Evolutionary conservation across 2,329 filamentous ascomycete species (phyloP).

Genomic region (Fusarium udum): DNA sequence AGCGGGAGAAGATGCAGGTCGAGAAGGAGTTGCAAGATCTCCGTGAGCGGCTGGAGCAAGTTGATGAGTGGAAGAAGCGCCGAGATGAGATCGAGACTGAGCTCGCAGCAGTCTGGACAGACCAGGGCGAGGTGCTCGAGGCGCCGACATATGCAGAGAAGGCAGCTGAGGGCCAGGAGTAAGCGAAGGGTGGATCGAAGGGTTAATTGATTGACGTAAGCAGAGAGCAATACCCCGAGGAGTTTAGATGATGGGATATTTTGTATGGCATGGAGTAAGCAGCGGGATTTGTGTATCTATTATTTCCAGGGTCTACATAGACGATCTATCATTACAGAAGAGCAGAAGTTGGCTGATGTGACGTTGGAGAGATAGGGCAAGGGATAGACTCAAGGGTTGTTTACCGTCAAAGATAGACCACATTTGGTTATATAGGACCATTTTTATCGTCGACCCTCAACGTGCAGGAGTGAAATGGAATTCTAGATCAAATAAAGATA

Average conservation of each 20-base stretch:
- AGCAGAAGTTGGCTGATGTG: conserved; percentile 1
- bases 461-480: conserved; percentile 9
- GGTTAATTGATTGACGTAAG: not conserved
- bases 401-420: not conserved
- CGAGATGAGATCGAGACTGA: conserved; percentile 85
- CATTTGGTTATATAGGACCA: not conserved
- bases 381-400: conserved; percentile 6
- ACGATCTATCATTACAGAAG: conserved; percentile 2
- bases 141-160: conserved; percentile 56
- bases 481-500: conserved; percentile 6
- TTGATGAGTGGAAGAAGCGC: conserved; percentile 84
- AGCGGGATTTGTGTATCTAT: conserved; percentile 11
- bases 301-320: conserved; percentile 5
- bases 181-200: conserved; percentile 12
- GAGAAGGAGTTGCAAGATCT: conserved; percentile 91
- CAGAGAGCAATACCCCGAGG: conserved; percentile 14
- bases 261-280: conserved; percentile 11
- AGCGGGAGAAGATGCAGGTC: conserved; percentile 90
- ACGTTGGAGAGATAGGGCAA: not conserved
- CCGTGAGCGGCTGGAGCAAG: conserved; percentile 79
- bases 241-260: not conserved
- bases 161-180: conserved; percentile 21
- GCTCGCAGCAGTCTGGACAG: conserved; percentile 71
- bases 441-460: not conserved
- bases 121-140: conserved; percentile 58